phyloP scores from a whole-genome alignment of 495 filamentous ascomycete genomes.

The Penicillium cataractarum region DNA sequence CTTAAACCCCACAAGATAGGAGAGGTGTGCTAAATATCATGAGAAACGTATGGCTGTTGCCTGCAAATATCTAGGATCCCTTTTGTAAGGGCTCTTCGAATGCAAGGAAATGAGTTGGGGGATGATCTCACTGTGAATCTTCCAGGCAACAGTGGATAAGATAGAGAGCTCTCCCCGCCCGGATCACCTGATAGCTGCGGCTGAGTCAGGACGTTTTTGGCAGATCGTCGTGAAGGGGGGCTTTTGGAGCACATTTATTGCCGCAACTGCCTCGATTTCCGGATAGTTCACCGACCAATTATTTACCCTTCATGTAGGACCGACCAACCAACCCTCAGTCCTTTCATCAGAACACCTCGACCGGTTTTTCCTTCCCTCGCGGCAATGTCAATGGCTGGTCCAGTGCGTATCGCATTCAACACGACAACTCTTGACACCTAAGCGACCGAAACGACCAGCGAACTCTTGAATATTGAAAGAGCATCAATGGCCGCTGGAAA shows the following conservation, averaged over 20 bases:
- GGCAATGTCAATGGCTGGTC: conserved; percentile 30
- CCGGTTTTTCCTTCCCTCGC: not conserved
- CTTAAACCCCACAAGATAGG: conserved; percentile 4
- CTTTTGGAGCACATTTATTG: not conserved
- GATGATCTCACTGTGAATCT: conserved; percentile 11
- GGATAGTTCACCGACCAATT: not conserved
- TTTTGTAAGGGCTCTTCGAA: not conserved
- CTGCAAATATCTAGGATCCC: conserved; percentile 11
- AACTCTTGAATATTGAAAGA: conserved; percentile 1
- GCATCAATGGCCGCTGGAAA: conserved; percentile 36
- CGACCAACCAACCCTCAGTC: not conserved
- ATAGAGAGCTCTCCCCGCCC: conserved; percentile 22
- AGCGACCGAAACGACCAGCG: conserved; percentile 1
- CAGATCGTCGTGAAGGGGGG: not conserved
- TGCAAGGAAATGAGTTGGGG: conserved; percentile 1
- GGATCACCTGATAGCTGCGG: conserved; percentile 16
- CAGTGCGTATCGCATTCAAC: conserved; percentile 14
- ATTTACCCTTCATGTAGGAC: conserved; percentile 1
- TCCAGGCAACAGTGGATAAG: conserved; percentile 31
- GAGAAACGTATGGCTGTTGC: conserved; percentile 21
- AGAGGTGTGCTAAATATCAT: not conserved
- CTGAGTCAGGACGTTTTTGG: conserved; percentile 16
- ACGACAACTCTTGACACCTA: conserved; percentile 15
- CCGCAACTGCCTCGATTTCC: not conserved
- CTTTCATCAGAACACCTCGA: not conserved